Base-by-base conservation (phyloP, 1,139 yeast genomes). In the Saccharomyces hybrid region DNA sequence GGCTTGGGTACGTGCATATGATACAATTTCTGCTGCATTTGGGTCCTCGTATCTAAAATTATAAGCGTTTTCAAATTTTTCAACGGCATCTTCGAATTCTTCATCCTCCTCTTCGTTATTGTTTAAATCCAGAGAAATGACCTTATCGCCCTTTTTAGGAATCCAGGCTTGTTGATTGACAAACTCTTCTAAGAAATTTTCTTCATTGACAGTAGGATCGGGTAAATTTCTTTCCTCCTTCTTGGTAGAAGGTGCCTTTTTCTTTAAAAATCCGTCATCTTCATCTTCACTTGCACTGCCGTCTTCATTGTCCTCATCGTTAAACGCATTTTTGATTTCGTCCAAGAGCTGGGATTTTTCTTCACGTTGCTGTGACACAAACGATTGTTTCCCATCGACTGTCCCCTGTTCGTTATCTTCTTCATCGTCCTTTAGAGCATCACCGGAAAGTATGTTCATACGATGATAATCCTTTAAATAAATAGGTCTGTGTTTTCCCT, bases 21-120 rank as follows among this genome's bases (percentile, higher is more conserved):
- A 85, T 32, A 90, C 86, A 70, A 95, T 88, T 66, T 93, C 97
- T 0, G 93, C 88, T 8, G 97, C 80, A 60, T 83, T 83, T 11
- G 96, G 89, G 64, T 93, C 98, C 71, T 95, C 99, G 68, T 81
- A 93, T 69, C 99, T 81, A 77, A 91, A 91, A 66, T 95, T 95
- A 73, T 91, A 93, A 0, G 96, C 97, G 57, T 82, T 81, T 71
- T 95, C 99, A 65, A 89, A 90, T 63, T 82, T 76, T 62, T 95
- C 99, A 2, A 86, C 97, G 1, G 95, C 95, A 52, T 88, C 88
- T 51, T 91, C 98, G 68, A 91, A 93, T 54, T 86, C 91, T 52
- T 86, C 95, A 62, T 89, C 96, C 58, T 73, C 76, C 47, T 70
- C 72, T 48, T 68, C 68, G 28, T 71, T 68, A 19, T 74, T 72